Evolutionary conservation across 257 asterid genomes (phyloP), one percentile per base, ranked within the genome.

Genomic region (Nicotiana sylvestris): DNA sequence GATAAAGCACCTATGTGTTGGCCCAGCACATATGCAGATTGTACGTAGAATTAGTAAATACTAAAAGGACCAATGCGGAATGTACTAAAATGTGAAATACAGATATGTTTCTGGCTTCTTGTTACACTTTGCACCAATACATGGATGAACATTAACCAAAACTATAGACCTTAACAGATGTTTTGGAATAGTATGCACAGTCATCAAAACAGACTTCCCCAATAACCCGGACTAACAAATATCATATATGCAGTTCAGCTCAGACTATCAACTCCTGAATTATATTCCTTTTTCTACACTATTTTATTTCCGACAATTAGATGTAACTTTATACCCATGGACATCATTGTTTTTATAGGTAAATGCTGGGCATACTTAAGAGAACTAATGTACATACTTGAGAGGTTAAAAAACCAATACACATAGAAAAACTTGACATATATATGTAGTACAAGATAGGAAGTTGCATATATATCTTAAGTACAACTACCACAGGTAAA

Each of bases 401-500:
- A 76, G 46, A 51, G 65, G 65, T 76, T 51, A 29, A 76, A 74
- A 74, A 74, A 49, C 9, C 80, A 76, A 76, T 51, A 62, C 65
- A 76, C 65, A 51, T 15, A 13, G 16, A 76, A 76, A 29, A 76
- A 29, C 29, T 51, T 76, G 80, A 76, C 5, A 6, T 61, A 64
- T 27, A 76, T 39, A 67, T 4, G 3, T 33, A 33, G 51, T 32
- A 67, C 29, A 76, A 29, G 29, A 76, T 51, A 49, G 80, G 80
- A 21, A 49, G 80, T 51, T 67, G 62, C 65, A 27, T 74, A 49
- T 49, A 49, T 49, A 66, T 86, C 88, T 80, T 25, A 82, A 89
- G 95, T 90, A 90, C 91, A 92, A 90, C 86, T 97, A 97, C 99
- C 99, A 93, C 96, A 80, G 99, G 98, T 81, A 97, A 88, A 72